These are phyloP conservation scores for Trapa bicornis DNA, from an alignment of 345 rosid genomes.

Conservation along the genomic window DNA sequence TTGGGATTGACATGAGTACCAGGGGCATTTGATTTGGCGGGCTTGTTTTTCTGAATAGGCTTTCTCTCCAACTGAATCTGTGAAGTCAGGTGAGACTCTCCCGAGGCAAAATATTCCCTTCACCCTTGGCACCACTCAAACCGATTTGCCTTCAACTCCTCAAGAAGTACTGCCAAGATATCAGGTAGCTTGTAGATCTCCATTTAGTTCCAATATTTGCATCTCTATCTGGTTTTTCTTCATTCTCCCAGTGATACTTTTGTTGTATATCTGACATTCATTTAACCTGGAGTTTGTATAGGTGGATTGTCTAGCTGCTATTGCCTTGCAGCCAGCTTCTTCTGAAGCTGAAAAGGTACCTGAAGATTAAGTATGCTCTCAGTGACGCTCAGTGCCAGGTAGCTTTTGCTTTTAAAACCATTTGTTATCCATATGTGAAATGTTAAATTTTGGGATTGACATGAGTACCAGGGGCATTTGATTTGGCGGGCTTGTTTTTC, in stretches of 20 bases:
- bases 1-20: neutral
- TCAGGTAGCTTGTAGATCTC: conserved; percentile 41
- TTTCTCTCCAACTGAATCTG: conserved; percentile 67
- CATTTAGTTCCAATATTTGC: neutral
- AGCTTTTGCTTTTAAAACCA: neutral
- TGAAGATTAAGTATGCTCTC: conserved; percentile 73
- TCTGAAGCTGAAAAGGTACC: conserved; percentile 80
- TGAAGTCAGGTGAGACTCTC: conserved; percentile 65
- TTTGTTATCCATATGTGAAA: neutral
- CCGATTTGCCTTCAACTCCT: conserved; percentile 44
- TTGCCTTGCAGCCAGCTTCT: conserved; percentile 84
- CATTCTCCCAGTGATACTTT: no score
- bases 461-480: neutral
- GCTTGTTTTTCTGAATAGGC: conserved; percentile 30
- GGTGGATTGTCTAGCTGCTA: conserved; percentile 68
- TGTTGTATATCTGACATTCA: neutral
- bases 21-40: neutral
- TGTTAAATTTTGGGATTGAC: neutral
- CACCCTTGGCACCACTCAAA: conserved; percentile 41
- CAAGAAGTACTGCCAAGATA: conserved; percentile 62
- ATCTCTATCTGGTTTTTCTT: neutral
- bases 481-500: neutral
- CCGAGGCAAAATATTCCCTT: conserved; percentile 64
- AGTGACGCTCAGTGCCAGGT: conserved; percentile 97
- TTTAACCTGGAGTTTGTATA: conserved; percentile 15